These are phyloP conservation scores for Phytopythium oedochilum DNA, from an alignment of 352 stramenopile species.

Conservation along the genomic window DNA sequence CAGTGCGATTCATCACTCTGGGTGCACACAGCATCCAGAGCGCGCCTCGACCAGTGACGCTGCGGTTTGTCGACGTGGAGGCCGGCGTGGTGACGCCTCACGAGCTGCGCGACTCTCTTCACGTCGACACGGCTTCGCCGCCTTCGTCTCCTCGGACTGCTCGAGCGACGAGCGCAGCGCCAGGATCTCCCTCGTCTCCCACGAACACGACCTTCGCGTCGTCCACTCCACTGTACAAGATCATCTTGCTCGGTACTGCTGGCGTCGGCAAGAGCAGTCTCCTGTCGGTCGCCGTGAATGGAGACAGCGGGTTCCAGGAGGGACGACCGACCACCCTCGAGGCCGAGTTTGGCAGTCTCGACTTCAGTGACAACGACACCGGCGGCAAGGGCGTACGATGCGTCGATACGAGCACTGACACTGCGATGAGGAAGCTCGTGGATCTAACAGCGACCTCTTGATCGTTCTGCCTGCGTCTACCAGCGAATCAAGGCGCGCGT, in stretches of 20 bases:
- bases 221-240: slow-evolving; percentile 44
- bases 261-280: slow-evolving; percentile 80
- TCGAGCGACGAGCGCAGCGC: neutral
- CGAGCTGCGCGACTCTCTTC: slow-evolving; percentile 61
- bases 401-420: too few species aligned
- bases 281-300: slow-evolving; percentile 54
- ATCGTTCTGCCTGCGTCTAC: too few species aligned
- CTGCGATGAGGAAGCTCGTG: neutral
- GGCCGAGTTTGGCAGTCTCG: slow-evolving; percentile 69
- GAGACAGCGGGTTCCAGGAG: slow-evolving; percentile 60
- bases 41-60: slow-evolving; percentile 44
- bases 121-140: slow-evolving; percentile 27
- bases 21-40: slow-evolving; percentile 33
- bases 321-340: slow-evolving; percentile 59
- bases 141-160: slow-evolving; percentile 8
- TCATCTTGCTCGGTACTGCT: slow-evolving; percentile 74
- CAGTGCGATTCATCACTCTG: neutral
- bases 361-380: slow-evolving; percentile 44
- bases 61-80: slow-evolving; percentile 76
- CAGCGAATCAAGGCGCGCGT: slow-evolving; percentile 72
- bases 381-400: slow-evolving; percentile 4
- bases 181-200: neutral
- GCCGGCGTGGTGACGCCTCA: slow-evolving; percentile 71
- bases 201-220: neutral
- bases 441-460: neutral